Conservation (phyloP, 768 basidiomycete species). For the Rhodocollybia butyracea region DNA sequence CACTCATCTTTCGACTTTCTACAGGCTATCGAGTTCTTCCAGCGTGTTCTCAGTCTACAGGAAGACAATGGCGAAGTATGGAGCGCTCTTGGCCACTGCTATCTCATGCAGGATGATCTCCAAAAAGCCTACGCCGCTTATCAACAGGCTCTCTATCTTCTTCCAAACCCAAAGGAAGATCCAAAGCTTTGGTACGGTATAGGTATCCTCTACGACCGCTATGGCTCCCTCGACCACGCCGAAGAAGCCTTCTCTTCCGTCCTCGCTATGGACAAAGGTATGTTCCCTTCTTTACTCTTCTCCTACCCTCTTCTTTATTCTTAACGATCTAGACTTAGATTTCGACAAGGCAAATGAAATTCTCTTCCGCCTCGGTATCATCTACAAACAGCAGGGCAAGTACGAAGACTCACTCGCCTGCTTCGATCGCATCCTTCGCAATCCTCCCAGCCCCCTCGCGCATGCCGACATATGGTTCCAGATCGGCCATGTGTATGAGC, state of each 20-base stretch:
- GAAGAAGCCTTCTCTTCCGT: slow-evolving; percentile 98
- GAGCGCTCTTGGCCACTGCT: slow-evolving; percentile 96
- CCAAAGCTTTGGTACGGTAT: slow-evolving; percentile 99
- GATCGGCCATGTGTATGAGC: slow-evolving; percentile 97
- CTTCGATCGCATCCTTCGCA: slow-evolving; percentile 95
- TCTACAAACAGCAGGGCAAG: slow-evolving; percentile 98
- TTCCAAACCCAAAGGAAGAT: slow-evolving; percentile 97
- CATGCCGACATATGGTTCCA: slow-evolving; percentile 99
- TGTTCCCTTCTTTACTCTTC: slow-evolving; percentile 22
- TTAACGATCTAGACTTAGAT: slow-evolving; percentile 52
- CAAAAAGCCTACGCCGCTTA: slow-evolving; percentile 99
- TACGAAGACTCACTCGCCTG: slow-evolving; percentile 85
- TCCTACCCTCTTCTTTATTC: slow-evolving; percentile 10
- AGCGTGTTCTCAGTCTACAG: slow-evolving; percentile 83
- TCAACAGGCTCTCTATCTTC: slow-evolving; percentile 94
- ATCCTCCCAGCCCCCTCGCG: slow-evolving; percentile 92
- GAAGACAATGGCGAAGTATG: slow-evolving; percentile 99
- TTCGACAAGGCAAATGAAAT: slow-evolving; percentile 99
- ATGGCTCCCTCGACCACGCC: slow-evolving; percentile 96
- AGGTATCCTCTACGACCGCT: slow-evolving; percentile 97
- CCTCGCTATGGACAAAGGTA: slow-evolving; percentile 95
- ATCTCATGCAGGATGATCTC: slow-evolving; percentile 98
- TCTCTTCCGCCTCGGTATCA: slow-evolving; percentile 95
- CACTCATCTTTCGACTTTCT: slow-evolving; percentile 23
- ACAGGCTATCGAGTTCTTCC: slow-evolving; percentile 96